Conservation (phyloP, 2,329 filamentous ascomycete species). For the Neoscytalidium dimidiatum region DNA sequence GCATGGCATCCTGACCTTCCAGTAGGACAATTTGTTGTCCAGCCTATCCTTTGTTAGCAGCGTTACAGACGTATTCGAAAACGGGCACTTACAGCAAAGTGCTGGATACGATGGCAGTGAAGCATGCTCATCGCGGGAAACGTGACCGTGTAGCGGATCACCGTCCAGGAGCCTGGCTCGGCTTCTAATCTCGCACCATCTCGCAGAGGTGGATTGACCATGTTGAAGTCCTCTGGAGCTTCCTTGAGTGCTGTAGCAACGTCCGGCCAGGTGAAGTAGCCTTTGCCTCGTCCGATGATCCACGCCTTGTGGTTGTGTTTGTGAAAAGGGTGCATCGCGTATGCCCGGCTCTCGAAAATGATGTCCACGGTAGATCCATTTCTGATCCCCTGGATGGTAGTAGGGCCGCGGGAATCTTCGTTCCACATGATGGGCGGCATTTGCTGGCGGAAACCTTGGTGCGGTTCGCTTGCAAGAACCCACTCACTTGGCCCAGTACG, state of each 20-base stretch:
- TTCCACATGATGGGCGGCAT: slow-evolving; percentile 25
- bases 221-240: slow-evolving; percentile 56
- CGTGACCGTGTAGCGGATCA: slow-evolving; percentile 23
- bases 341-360: slow-evolving; percentile 31
- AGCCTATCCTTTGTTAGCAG: background rate
- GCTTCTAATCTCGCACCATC: slow-evolving; percentile 42
- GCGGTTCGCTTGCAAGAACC: slow-evolving; percentile 22
- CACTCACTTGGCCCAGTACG: slow-evolving; percentile 20
- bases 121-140: slow-evolving; percentile 26
- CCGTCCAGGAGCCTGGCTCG: slow-evolving; percentile 23
- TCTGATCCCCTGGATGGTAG: slow-evolving; percentile 43
- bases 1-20: slow-evolving; percentile 24
- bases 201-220: slow-evolving; percentile 56
- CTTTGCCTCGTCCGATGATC: slow-evolving; percentile 53
- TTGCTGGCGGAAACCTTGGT: slow-evolving; percentile 25
- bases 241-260: slow-evolving; percentile 54
- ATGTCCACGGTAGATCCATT: slow-evolving; percentile 35
- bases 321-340: slow-evolving; percentile 63
- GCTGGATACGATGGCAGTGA: slow-evolving; percentile 21
- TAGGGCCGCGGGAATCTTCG: slow-evolving; percentile 24
- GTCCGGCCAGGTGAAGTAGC: slow-evolving; percentile 52
- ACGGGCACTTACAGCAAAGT: slow-evolving; percentile 16
- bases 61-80: background rate
- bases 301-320: slow-evolving; percentile 66
- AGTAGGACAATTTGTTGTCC: slow-evolving; percentile 25